Evolutionary conservation across 306 rosid species (phyloP).

Genomic region (Quercus gilva): DNA sequence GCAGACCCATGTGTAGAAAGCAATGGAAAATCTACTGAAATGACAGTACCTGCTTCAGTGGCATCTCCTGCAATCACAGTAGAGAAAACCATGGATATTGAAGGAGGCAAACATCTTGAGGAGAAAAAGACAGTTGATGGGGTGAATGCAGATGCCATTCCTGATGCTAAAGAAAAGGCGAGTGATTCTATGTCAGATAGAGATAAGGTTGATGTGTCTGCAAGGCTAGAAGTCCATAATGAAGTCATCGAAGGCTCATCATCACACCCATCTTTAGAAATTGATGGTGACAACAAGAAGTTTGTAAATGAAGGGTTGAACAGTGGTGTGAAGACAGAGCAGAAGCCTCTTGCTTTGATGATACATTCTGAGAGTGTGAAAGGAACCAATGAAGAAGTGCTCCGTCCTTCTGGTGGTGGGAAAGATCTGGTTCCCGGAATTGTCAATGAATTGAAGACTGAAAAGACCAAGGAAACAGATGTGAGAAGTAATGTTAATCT

Average conservation of each 20-base stretch:
- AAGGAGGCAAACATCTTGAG: conserved; percentile 23
- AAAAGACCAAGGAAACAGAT: conserved; percentile 30
- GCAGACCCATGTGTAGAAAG: conserved; percentile 26
- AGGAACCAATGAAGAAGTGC: conserved; percentile 28
- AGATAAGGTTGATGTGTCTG: conserved; percentile 25
- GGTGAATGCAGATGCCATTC: conserved; percentile 26
- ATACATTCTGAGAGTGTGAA: conserved; percentile 28
- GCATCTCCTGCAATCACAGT: conserved; percentile 15
- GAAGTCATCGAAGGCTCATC: conserved; percentile 26
- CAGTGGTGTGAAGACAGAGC: conserved; percentile 24
- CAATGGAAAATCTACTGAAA: conserved; percentile 36
- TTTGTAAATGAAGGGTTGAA: conserved; percentile 17
- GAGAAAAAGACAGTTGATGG: conserved; percentile 30
- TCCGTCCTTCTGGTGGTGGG: conserved; percentile 23
- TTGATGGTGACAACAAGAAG: conserved; percentile 21
- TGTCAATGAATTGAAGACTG: conserved; percentile 33
- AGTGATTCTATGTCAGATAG: conserved; percentile 22
- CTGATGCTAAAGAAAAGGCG: conserved; percentile 22
- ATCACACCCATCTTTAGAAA: conserved; percentile 22
- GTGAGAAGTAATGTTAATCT: conserved; percentile 13
- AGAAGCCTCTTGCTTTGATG: conserved; percentile 27
- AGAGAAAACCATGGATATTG: conserved; percentile 38
- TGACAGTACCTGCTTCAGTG: conserved; percentile 16
- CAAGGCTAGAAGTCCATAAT: conserved; percentile 28
- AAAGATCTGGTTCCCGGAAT: conserved; percentile 35